These are phyloP conservation scores for Psidium friedrichsthalianum DNA, from an alignment of 345 rosid genomes.

Conservation along the genomic window DNA sequence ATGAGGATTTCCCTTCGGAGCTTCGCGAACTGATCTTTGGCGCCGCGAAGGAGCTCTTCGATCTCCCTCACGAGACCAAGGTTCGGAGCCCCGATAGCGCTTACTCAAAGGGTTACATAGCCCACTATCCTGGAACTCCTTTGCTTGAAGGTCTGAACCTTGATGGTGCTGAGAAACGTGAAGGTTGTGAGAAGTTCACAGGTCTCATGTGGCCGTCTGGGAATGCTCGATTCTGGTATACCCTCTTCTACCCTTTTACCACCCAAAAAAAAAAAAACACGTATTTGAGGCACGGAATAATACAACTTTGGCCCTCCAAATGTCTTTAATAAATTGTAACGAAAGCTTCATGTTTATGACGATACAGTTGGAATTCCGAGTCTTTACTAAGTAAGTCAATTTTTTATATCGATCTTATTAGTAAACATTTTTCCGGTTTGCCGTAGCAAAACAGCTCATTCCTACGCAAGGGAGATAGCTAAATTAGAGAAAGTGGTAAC, in stretches of 20 bases:
- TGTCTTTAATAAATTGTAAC: not conserved
- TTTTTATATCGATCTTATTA: not conserved
- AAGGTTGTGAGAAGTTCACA: conserved; percentile 16
- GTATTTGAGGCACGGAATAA: not conserved
- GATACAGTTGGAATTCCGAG: not conserved
- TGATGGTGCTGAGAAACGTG: conserved; percentile 13
- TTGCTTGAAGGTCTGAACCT: conserved; percentile 36
- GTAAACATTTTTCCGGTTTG: not conserved
- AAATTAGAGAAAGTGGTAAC: conserved; percentile 9
- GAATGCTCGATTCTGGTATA: conserved; percentile 24
- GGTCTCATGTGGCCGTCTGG: conserved; percentile 37
- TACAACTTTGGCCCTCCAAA: not conserved
- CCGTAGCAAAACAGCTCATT: conserved; percentile 6
- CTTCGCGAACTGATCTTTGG: not conserved
- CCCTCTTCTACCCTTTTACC: not conserved
- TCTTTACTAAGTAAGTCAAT: not conserved
- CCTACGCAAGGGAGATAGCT: conserved; percentile 2
- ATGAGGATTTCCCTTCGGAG: not conserved
- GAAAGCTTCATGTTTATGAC: not conserved
- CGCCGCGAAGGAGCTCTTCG: not conserved
- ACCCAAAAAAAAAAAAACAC: too few relatives aligned
- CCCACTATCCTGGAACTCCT: conserved; percentile 14
- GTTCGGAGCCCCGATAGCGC: conserved; percentile 11
- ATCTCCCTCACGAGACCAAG: conserved; percentile 21
- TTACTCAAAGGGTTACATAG: conserved; percentile 25